A percentile compares a stretch with the other conserved stretches of the same genome.
Evolutionary conservation across 805 yeast genomes (phyloP).

Genomic region (Wickerhamiella sorbophila): DNA sequence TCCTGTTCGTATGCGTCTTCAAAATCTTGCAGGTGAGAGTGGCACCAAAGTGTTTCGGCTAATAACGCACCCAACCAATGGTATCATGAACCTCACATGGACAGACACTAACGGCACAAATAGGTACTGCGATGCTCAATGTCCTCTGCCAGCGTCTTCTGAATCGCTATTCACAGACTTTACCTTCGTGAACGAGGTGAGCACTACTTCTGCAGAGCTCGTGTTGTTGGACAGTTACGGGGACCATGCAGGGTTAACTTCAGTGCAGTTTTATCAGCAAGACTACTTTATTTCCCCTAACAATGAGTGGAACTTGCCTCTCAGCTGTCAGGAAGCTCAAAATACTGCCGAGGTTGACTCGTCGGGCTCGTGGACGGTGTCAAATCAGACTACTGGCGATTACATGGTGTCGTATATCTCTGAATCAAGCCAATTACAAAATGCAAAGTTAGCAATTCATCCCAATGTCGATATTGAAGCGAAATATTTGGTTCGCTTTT

Average conservation of each 20-base stretch:
- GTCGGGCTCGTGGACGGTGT: slow-evolving; percentile 22
- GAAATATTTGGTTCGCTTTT: slow-evolving; percentile 52
- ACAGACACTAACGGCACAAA: slow-evolving; percentile 46
- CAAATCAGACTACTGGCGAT: slow-evolving; percentile 9
- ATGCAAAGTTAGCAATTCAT: slow-evolving; percentile 36
- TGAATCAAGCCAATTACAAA: slow-evolving; percentile 20
- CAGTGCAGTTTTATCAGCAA: slow-evolving; percentile 55
- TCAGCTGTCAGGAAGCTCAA: slow-evolving; percentile 36
- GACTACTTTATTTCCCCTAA: slow-evolving; percentile 55
- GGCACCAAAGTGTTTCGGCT: slow-evolving; percentile 52
- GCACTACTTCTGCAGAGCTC: slow-evolving; percentile 46
- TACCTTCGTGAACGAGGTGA: slow-evolving; percentile 55
- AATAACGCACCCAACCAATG: slow-evolving; percentile 60
- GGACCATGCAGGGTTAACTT: slow-evolving; percentile 48
- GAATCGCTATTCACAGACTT: slow-evolving; percentile 59
- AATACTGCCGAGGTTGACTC: slow-evolving; percentile 24
- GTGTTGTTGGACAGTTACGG: slow-evolving; percentile 60
- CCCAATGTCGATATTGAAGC: slow-evolving; percentile 67
- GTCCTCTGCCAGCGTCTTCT: slow-evolving; percentile 45
- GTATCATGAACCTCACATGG: slow-evolving; percentile 86
- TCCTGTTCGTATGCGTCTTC: slow-evolving; percentile 64
- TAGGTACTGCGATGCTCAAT: slow-evolving; percentile 69
- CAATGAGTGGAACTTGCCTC: slow-evolving; percentile 47
- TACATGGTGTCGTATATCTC: slow-evolving; percentile 21
- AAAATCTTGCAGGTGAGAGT: slow-evolving; percentile 39